Evolutionary conservation across 495 filamentous ascomycete genomes (phyloP).

Genomic region (Lichina pygmaea): DNA sequence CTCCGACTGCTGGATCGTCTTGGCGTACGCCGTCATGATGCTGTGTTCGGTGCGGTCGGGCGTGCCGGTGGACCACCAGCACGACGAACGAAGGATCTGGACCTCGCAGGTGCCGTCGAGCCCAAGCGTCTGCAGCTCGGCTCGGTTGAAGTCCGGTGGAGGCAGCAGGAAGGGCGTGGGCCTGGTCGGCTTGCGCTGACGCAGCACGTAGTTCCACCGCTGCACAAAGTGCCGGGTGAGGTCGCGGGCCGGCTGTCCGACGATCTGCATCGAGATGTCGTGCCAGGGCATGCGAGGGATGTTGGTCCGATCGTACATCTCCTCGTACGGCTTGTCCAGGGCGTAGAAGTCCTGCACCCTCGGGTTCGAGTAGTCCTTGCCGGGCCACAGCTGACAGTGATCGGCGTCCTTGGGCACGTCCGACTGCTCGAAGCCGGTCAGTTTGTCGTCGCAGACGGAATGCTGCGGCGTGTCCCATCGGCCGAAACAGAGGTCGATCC

Average conservation of each 20-base stretch:
- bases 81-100: constrained; percentile 77
- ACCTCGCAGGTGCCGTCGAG: constrained; percentile 86
- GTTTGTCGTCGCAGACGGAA: constrained; percentile 69
- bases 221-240: constrained; percentile 96
- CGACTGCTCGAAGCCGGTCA: constrained; percentile 71
- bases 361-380: constrained; percentile 97
- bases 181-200: constrained; percentile 75
- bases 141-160: constrained; percentile 66
- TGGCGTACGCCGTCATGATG: constrained; percentile 88
- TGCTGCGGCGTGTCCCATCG: constrained; percentile 94
- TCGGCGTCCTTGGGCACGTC: constrained; percentile 66
- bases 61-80: constrained; percentile 76
- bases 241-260: constrained; percentile 85
- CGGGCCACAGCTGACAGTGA: constrained; percentile 87
- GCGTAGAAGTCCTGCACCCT: constrained; percentile 85
- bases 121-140: constrained; percentile 66
- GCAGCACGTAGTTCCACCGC: constrained; percentile 91
- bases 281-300: constrained; percentile 97
- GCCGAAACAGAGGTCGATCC: constrained; percentile 92
- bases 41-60: constrained; percentile 62
- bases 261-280: constrained; percentile 95
- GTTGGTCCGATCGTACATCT: constrained; percentile 88
- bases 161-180: constrained; percentile 85
- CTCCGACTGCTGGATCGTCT: constrained; percentile 79
- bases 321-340: constrained; percentile 83